These are phyloP conservation scores for Hypoxylon crocopeplum DNA, from an alignment of 495 filamentous ascomycete genomes.

Conservation along the genomic window DNA sequence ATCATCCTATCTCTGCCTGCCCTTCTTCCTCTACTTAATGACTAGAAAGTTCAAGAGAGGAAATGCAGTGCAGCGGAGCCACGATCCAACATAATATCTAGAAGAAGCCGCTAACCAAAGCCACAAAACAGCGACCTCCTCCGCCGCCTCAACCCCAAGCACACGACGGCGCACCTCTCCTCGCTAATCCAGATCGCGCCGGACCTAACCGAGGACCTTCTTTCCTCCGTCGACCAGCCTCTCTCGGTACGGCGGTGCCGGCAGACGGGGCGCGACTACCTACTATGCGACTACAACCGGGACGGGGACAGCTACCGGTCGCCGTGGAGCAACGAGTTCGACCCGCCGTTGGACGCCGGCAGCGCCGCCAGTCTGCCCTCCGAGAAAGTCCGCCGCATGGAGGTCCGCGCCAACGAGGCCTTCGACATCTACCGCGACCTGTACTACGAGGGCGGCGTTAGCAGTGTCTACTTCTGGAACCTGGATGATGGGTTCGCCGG, in stretches of 20 bases:
- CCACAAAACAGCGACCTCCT: constrained; percentile 81
- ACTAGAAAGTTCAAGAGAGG: too few relatives aligned
- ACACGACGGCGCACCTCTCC: constrained; percentile 83
- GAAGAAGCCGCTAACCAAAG: not conserved
- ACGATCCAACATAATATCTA: too few relatives aligned
- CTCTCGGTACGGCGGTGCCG: constrained; percentile 84
- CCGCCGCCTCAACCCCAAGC: constrained; percentile 92
- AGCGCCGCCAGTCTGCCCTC: constrained; percentile 67
- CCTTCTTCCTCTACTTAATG: too few relatives aligned
- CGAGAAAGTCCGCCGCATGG: constrained; percentile 89
- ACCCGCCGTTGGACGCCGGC: constrained; percentile 71
- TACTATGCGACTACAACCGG: constrained; percentile 99
- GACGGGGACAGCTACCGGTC: constrained; percentile 97
- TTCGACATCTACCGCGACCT: constrained; percentile 97
- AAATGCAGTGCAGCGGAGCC: too few relatives aligned
- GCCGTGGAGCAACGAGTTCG: constrained; percentile 98
- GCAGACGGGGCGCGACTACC: constrained; percentile 91
- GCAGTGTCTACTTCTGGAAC: constrained; percentile 98
- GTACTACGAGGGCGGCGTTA: constrained; percentile 97
- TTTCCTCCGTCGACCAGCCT: constrained; percentile 96
- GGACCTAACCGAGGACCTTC: constrained; percentile 94
- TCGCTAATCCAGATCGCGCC: constrained; percentile 85
- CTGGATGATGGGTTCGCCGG: constrained; percentile 98
- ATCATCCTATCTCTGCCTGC: too few relatives aligned
- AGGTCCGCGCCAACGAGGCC: constrained; percentile 90